Evolutionary conservation across 305 asterid species (phyloP).

Genomic region (Fraxinus albicans): DNA sequence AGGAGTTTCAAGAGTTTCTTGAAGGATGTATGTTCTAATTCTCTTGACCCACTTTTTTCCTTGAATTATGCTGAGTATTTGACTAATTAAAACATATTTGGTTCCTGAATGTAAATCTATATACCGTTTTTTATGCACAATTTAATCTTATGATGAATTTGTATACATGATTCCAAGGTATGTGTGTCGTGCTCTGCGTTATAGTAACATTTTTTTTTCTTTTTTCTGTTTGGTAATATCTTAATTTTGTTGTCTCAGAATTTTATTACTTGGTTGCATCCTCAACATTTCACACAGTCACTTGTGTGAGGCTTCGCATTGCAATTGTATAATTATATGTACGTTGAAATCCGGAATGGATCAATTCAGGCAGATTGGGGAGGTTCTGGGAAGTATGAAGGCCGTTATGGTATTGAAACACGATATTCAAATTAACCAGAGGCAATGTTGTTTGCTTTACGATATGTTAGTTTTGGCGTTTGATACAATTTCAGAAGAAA

Average conservation of each 20-base stretch:
- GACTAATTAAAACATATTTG: not conserved
- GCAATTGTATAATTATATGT: not conserved
- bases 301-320: no score
- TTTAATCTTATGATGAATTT: not conserved
- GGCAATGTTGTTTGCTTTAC: constrained; percentile 68
- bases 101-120: not conserved
- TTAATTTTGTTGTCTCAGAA: not conserved
- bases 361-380: constrained; percentile 80
- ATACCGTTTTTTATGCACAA: not conserved
- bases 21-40: constrained; percentile 20
- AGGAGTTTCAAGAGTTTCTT: constrained; percentile 9
- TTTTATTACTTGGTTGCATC: no score
- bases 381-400: constrained; percentile 67
- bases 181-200: not conserved
- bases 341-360: constrained; percentile 45
- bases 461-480: constrained; percentile 64
- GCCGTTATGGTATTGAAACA: constrained; percentile 75
- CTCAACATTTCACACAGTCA: no score
- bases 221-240: not conserved
- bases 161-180: not conserved
- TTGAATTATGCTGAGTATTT: not conserved
- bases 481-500: constrained; percentile 62
- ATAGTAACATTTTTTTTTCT: not conserved
- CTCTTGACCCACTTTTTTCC: not conserved
- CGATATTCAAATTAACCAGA: constrained; percentile 68